Evolutionary conservation across 2,329 filamentous ascomycete genomes (phyloP), one percentile per base, ranked within the genome.

Genomic region (Apiospora phragmitis): DNA sequence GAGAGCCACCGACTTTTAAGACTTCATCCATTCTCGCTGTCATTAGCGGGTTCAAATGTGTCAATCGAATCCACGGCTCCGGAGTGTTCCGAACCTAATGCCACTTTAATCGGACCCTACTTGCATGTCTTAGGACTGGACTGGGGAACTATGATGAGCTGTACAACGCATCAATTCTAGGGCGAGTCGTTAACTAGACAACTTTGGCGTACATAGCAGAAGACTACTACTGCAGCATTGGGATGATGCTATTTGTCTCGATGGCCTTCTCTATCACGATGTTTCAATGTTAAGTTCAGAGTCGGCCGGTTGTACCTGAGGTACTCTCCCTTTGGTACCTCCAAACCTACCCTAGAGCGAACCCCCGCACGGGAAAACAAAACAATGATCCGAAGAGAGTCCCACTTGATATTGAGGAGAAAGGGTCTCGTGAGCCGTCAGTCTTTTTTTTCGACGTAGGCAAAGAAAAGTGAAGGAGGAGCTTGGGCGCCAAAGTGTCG

Each of bases 51-150:
- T 38, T n/a, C 9, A 21, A 62, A 62, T 62, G 29, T 62, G 55
- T 62, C 55, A 62, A 62, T 38, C 1, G 32, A 62, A 62, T 24
- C 55, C 55, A 62, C 55, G 55, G 29, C 29, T 38, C 32, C 55
- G 55, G 55, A 62, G 55, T 38, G 55, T 38, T 35, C 55, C 55
- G 29, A 62, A 62, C 55, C 55, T 62, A 62, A 62, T 62, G 55
- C 55, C 11, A 38, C 55, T 62, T 62, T 62, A 38, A 62, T 38
- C 55, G 55, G 55, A 62, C 55, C 55, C 55, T 62, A n/a, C 55
- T 62, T 62, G 55, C 55, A 62, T 62, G 55, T 38, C 55, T 38
- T 62, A 62, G 55, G 21, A 62, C 32, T n/a, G 55, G 21, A 62
- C 55, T n/a, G 47, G 47, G 47, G 9, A 49, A 49, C 55, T 32